Conservation (phyloP, 2,329 filamentous ascomycete species). For the Didymella lethalis region DNA sequence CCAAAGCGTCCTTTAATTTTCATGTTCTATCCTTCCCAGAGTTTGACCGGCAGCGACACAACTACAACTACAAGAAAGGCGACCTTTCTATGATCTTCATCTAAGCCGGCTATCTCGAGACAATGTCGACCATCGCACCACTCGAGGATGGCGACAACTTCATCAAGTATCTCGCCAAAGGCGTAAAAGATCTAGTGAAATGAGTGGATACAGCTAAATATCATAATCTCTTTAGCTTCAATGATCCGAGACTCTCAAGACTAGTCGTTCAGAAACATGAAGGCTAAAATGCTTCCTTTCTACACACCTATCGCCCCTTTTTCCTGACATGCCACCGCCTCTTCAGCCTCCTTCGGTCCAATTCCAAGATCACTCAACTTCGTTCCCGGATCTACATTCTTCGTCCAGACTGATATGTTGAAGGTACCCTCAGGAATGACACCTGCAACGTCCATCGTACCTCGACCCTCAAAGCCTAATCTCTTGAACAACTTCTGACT, state of each 20-base stretch:
- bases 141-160: neutral
- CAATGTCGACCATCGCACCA: neutral
- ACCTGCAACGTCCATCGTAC: constrained; percentile 19
- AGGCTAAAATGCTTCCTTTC: neutral
- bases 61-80: neutral
- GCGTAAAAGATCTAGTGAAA: neutral
- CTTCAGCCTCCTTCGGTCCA: neutral
- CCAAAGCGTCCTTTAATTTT: neutral
- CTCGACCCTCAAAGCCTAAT: constrained; percentile 32
- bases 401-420: constrained; percentile 22
- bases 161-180: neutral
- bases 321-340: neutral
- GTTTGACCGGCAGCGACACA: neutral
- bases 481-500: constrained; percentile 30
- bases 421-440: constrained; percentile 9
- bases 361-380: constrained; percentile 10
- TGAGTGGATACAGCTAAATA: neutral
- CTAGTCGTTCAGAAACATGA: neutral
- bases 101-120: neutral
- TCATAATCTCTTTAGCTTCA: neutral
- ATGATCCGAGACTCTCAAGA: neutral
- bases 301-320: neutral
- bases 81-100: neutral
- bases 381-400: constrained; percentile 5
- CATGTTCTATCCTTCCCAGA: neutral